A percentile compares a stretch with the other conserved stretches of the same genome.
Evolutionary conservation across 108 stramenopile species (phyloP).

Genomic region (Skeletonema tropicum): DNA sequence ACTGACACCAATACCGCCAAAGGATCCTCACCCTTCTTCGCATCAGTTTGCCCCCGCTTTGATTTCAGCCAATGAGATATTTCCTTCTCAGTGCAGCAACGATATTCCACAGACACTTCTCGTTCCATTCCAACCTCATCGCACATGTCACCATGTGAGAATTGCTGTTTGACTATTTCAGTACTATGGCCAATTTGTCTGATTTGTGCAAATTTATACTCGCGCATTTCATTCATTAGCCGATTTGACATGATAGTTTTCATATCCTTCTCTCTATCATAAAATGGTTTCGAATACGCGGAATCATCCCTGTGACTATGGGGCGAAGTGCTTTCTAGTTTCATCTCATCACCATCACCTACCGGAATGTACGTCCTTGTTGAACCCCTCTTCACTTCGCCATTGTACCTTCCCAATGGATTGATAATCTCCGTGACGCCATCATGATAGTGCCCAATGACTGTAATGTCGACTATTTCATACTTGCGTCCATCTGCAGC

Average conservation of each 20-base stretch:
- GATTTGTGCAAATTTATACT: background rate
- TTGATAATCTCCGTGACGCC: conserved; percentile 24
- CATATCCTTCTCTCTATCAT: background rate
- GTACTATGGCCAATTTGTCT: conserved; percentile 3
- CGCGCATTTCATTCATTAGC: background rate
- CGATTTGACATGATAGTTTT: background rate
- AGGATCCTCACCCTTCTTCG: conserved; percentile 12
- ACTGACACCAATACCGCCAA: conserved; percentile 31
- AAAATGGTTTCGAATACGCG: background rate
- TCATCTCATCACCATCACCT: background rate
- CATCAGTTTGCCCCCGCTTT: conserved; percentile 3
- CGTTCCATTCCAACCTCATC: conserved; percentile 60
- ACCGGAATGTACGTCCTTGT: background rate
- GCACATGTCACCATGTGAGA: conserved; percentile 61
- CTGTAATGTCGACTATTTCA: conserved; percentile 56
- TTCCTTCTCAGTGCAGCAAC: conserved; percentile 66
- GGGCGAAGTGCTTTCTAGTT: background rate
- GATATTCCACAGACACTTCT: conserved; percentile 48
- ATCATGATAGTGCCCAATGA: conserved; percentile 59
- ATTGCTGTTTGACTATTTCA: conserved; percentile 34
- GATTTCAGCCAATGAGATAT: conserved; percentile 37
- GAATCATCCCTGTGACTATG: conserved; percentile 1
- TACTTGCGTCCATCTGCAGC: conserved; percentile 5
- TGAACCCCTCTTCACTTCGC: conserved; percentile 7
- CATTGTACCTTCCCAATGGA: conserved; percentile 22